Evolutionary conservation across 2,329 filamentous ascomycete species (phyloP).

Genomic region (Trichoderma endophyticum): DNA sequence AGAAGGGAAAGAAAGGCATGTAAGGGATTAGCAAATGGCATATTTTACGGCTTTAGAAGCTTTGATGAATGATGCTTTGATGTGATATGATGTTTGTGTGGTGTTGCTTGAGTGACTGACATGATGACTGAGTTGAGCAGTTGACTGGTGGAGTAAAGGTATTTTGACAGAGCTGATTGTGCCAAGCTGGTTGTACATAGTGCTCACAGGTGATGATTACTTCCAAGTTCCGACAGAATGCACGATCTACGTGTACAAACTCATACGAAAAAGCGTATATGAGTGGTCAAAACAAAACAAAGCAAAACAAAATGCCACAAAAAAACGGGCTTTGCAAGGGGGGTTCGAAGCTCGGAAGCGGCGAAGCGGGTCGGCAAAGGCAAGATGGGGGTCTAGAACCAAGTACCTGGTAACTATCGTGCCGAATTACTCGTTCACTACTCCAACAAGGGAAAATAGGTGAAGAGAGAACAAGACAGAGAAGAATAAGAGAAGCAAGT

Average conservation of each 20-base stretch:
- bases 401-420: neutral
- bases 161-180: neutral
- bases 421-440: too few species aligned
- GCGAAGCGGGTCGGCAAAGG: conserved; percentile 6
- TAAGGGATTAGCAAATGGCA: neutral
- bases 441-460: neutral
- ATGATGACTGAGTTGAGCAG: neutral
- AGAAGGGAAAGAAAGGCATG: neutral
- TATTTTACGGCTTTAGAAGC: neutral
- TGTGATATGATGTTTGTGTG: neutral
- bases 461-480: neutral
- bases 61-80: neutral
- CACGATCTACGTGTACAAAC: neutral
- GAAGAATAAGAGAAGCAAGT: neutral
- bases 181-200: neutral
- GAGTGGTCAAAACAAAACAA: neutral
- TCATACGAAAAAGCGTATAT: neutral
- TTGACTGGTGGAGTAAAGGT: neutral
- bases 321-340: neutral
- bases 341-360: neutral
- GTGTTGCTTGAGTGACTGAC: neutral
- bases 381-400: conserved; percentile 11
- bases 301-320: neutral
- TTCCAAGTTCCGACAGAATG: neutral
- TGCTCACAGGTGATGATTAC: neutral